Base-by-base conservation (phyloP, 176 grass and related monocot genomes). In the Carex parvula region DNA sequence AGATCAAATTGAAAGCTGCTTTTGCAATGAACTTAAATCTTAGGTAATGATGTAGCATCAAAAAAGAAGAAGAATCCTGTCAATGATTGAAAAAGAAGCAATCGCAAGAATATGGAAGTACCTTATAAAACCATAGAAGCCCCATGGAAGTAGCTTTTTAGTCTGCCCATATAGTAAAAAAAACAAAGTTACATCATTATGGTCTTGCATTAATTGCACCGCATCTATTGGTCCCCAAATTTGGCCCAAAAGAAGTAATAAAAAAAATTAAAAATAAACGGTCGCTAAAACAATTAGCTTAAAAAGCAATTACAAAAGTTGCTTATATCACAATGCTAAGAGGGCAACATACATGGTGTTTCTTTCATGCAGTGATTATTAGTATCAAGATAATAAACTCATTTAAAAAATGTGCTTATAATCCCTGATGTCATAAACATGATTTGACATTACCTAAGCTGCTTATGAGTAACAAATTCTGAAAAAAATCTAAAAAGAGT, bases 91-190 rank as follows among this genome's bases (percentile, higher is more conserved):
- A 71, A 55, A 54, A 16, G 46, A 77, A 56, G 24, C 24, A 55
- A 32, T 54, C 52, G 16, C 50, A 77, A 17, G 4, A 18, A 56
- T 46, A 77, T 56, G 14, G 22, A 20, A 33, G 48, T 92, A 97
- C 94, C 94, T 94, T 57, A 92, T 76, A 20, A 83, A 87, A 5
- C 81, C 60, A 70, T 94, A 94, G 60, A 97, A 85, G 20, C 80
- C 88, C 85, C 89, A 90, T 17, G 92, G 94, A 64, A 94, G 85
- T 56, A 97, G 74, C 54, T 91, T 97, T 75, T 94, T 97, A 3
- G 92, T 94, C 94, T 94, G 85, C 70, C 41, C 53, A 30, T 58
- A 82, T 39, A 81, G 29, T 56, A 41, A 56, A 50, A 63, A 64
- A 64, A 30, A 44, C 20, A 83, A 81, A 42, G 90, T 89, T 69